phyloP scores from a whole-genome alignment of 148 eudicot species.

The Silene uniflora region DNA sequence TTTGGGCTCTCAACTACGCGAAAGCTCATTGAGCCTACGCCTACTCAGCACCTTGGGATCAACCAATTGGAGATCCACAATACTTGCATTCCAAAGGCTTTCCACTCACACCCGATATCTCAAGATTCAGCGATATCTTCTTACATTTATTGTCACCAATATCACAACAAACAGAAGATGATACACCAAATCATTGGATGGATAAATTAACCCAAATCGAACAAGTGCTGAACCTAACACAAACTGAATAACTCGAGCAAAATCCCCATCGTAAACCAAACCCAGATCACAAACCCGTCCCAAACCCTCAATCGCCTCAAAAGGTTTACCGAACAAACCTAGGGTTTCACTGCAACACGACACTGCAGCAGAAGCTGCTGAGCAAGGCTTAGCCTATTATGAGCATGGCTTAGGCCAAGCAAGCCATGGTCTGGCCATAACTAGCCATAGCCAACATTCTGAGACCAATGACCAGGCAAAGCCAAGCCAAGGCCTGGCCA shows the following conservation, averaged over 20 bases:
- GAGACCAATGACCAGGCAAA: too few relatives aligned
- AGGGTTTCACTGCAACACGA: slow-evolving; percentile 47
- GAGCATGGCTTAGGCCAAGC: too few relatives aligned
- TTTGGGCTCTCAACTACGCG: slow-evolving; percentile 20
- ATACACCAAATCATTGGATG: slow-evolving; percentile 70
- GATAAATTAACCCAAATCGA: slow-evolving; percentile 72
- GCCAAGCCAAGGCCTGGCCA: too few relatives aligned
- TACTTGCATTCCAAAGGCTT: slow-evolving; percentile 67
- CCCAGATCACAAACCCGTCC: background rate
- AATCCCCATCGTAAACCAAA: slow-evolving; percentile 63
- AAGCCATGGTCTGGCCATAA: too few relatives aligned
- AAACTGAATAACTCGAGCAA: slow-evolving; percentile 57
- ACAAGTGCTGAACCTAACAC: slow-evolving; percentile 69
- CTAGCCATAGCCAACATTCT: too few relatives aligned
- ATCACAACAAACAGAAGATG: slow-evolving; percentile 23
- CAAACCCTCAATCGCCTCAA: slow-evolving; percentile 22
- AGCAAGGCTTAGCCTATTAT: too few relatives aligned
- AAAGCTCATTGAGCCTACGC: slow-evolving; percentile 22
- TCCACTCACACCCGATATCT: slow-evolving; percentile 66
- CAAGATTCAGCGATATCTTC: slow-evolving; percentile 43
- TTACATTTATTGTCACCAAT: slow-evolving; percentile 20
- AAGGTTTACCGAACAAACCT: too few relatives aligned
- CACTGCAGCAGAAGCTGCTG: too few relatives aligned
- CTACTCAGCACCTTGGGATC: slow-evolving; percentile 26
- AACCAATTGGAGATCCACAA: slow-evolving; percentile 76